phyloP scores from a whole-genome alignment of 2,329 filamentous ascomycete genomes.

The Penicillium expansum region DNA sequence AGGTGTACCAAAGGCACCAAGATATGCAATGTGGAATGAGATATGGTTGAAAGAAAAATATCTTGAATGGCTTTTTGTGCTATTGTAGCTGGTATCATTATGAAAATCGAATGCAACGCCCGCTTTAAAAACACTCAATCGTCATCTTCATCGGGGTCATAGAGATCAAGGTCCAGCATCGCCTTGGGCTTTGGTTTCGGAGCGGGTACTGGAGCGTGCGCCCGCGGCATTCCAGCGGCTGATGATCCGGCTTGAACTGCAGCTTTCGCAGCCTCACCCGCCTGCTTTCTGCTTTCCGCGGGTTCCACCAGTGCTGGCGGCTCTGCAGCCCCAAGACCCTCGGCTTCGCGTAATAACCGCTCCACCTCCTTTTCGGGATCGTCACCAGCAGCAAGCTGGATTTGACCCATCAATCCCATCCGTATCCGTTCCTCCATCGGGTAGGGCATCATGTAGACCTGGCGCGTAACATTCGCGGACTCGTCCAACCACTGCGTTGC shows the following conservation, averaged over 20 bases:
- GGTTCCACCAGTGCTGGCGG: conserved; percentile 34
- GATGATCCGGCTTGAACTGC: conserved; percentile 32
- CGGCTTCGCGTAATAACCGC: conserved; percentile 51
- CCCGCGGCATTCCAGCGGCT: conserved; percentile 14
- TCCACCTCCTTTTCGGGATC: conserved; percentile 53
- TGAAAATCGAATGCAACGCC: conserved; percentile 9
- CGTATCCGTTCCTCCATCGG: conserved; percentile 46
- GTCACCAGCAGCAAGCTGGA: conserved; percentile 46
- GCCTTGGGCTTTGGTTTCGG: conserved; percentile 41
- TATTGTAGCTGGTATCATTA: conserved; percentile 21
- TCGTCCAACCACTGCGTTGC: conserved; percentile 44
- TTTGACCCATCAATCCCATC: conserved; percentile 46
- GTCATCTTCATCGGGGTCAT: conserved; percentile 49
- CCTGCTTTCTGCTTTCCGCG: conserved; percentile 36
- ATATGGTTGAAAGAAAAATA: neutral
- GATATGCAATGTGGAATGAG: neutral
- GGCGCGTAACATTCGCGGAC: conserved; percentile 39
- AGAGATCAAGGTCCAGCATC: conserved; percentile 45
- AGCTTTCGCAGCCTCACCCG: conserved; percentile 34
- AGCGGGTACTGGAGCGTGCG: conserved; percentile 15
- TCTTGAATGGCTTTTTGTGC: neutral
- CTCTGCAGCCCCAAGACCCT: conserved; percentile 52
- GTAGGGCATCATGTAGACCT: conserved; percentile 45
- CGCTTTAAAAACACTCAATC: conserved; percentile 17
- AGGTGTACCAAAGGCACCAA: neutral